Conservation (phyloP, 1,284 basidiomycete genomes). For the Amylostereum chailletii region DNA sequence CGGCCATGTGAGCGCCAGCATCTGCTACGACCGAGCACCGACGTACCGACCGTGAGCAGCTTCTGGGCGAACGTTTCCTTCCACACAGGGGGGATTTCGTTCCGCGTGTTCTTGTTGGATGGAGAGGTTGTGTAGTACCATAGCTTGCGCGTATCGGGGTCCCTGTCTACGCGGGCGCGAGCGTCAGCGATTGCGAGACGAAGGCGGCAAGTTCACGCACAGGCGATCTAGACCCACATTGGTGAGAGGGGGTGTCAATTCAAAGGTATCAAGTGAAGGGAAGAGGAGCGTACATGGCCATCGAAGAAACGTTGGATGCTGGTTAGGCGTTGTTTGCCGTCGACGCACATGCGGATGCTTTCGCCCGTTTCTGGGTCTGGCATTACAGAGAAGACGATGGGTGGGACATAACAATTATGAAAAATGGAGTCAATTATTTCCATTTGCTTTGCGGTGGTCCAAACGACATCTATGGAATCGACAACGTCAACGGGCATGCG, state of each 20-base stretch:
- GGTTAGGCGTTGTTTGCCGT: constrained; percentile 69
- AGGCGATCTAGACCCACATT: constrained; percentile 23
- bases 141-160: constrained; percentile 42
- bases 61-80: constrained; percentile 44
- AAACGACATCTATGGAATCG: constrained; percentile 50
- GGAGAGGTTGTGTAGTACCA: constrained; percentile 51
- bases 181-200: constrained; percentile 4
- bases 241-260: neutral
- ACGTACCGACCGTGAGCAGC: constrained; percentile 54
- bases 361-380: constrained; percentile 41
- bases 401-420: constrained; percentile 65
- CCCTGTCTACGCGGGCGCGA: constrained; percentile 26
- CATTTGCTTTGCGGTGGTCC: constrained; percentile 61
- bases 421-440: constrained; percentile 71
- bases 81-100: constrained; percentile 40
- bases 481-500: constrained; percentile 1
- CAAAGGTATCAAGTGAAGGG: neutral
- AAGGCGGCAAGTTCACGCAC: constrained; percentile 16
- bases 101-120: constrained; percentile 26
- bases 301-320: constrained; percentile 67
- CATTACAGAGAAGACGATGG: constrained; percentile 59
- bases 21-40: constrained; percentile 2
- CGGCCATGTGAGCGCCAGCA: neutral
- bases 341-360: constrained; percentile 55
- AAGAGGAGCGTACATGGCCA: constrained; percentile 41